Evolutionary conservation across 495 filamentous ascomycete genomes (phyloP), one percentile per base, ranked within the genome.

Genomic region (Podospora fimiseda): DNA sequence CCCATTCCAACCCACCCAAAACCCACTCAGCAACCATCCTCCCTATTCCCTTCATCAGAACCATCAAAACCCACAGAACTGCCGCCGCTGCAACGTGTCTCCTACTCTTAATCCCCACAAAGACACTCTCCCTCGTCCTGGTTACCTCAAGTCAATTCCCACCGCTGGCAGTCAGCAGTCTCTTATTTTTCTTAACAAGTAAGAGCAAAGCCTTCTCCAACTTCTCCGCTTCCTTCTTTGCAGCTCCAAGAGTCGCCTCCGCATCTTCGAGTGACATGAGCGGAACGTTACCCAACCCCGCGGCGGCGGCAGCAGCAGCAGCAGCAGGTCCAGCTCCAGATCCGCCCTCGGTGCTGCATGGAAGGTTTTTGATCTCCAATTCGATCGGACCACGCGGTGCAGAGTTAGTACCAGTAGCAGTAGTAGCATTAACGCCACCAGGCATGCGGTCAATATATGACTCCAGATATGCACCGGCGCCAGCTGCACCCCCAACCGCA

Each of bases 221-320:
- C 51, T 64, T 75, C 48, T 90, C 87, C 30, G 81, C 76, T 60
- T 89, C 84, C 71, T 83, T 87, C 56, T 75, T 75, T n/a, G 79
- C 74, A 9, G 64, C 59, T 15, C 70, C 52, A 58, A 85, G 70
- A 27, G 74, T 79, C 50, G 67, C 69, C 67, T 89, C 85, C 4
- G 80, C 77, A 23, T 86, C 85, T 47, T 82, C 76, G 5, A 85
- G 68, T 23, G 66, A 75, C 64, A 83, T 72, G 11, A 79, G 60
- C 9, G 71, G 70, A 36, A 75, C 70, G 38, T 67, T 78, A 15
- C 71, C 74, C 15, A 79, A 70, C 8, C 27, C 27, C 11, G 27
- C 27, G 11, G 6, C 27, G 11, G 27, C 6, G 27, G 5, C 11
- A 5, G 27, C 27, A 33, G 74, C 55, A 7, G 30, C 44, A 21